Percentiles rank a stretch among this genome's conserved stretches.
Conservation (phyloP, 1,139 yeast genomes). For the Yamadazyma songkhlaensis region DNA sequence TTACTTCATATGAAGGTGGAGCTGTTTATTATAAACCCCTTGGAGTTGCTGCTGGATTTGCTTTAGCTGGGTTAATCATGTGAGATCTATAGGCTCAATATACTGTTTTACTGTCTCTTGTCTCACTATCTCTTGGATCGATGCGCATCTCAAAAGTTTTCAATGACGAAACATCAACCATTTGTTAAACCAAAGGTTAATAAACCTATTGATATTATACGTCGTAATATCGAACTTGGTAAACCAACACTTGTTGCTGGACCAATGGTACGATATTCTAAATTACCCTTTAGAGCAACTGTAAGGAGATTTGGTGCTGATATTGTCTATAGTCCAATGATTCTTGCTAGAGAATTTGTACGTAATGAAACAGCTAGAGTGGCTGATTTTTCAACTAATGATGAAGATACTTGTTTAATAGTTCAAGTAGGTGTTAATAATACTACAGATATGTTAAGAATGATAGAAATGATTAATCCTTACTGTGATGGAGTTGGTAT, state of each 20-base stretch:
- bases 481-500: slow-evolving; percentile 92
- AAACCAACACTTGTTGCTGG: slow-evolving; percentile 82
- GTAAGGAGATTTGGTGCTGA: slow-evolving; percentile 75
- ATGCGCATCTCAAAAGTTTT: not conserved
- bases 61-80: slow-evolving; percentile 26
- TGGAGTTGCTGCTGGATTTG: slow-evolving; percentile 48
- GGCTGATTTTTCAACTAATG: slow-evolving; percentile 82
- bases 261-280: slow-evolving; percentile 96
- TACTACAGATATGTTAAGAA: slow-evolving; percentile 75
- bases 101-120: no score
- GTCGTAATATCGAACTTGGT: slow-evolving; percentile 29
- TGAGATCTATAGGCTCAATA: not conserved
- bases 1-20: slow-evolving; percentile 32
- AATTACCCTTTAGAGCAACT: slow-evolving; percentile 83
- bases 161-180: slow-evolving; percentile 3
- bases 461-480: slow-evolving; percentile 86
- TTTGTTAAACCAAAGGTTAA: slow-evolving; percentile 1
- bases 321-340: slow-evolving; percentile 94
- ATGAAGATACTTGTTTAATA: slow-evolving; percentile 63
- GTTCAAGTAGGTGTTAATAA: slow-evolving; percentile 93
- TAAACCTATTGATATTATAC: slow-evolving; percentile 16
- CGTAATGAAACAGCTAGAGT: slow-evolving; percentile 77
- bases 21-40: slow-evolving; percentile 26
- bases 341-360: slow-evolving; percentile 90
- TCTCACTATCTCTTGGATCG: no score